Evolutionary conservation across 192 early-diverging fungal species (phyloP).

Genomic region (Entophlyctis helioformis): DNA sequence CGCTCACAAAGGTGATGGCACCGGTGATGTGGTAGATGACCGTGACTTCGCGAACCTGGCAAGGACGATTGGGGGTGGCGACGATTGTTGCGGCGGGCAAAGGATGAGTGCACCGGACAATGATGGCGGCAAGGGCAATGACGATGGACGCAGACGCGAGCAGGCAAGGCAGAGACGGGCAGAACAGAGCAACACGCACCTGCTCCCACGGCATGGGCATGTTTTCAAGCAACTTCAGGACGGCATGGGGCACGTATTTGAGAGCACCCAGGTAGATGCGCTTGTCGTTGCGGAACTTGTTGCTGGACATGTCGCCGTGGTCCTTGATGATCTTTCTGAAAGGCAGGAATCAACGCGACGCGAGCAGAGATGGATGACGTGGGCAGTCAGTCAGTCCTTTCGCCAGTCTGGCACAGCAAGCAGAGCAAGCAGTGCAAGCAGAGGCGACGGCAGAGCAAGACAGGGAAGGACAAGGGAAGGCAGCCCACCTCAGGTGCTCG

Average conservation of each 20-base stretch:
- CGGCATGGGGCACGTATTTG: constrained; percentile 97
- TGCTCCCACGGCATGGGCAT: constrained; percentile 99
- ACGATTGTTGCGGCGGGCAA: too few relatives aligned
- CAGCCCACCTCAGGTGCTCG: constrained; percentile 63
- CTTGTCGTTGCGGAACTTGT: constrained; percentile 95
- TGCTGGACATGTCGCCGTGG: constrained; percentile 97
- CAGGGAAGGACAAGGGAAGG: neutral
- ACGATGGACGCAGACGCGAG: too few relatives aligned
- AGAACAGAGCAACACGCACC: constrained; percentile 17
- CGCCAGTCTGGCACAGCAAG: neutral
- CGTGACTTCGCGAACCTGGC: constrained; percentile 73
- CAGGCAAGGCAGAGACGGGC: too few relatives aligned
- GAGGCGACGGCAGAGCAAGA: neutral
- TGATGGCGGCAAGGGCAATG: too few relatives aligned
- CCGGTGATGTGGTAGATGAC: constrained; percentile 97
- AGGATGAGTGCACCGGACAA: too few relatives aligned
- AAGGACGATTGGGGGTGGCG: too few relatives aligned
- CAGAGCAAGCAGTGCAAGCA: neutral
- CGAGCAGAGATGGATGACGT: too few relatives aligned
- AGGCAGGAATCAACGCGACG: too few relatives aligned
- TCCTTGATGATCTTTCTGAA: constrained; percentile 92
- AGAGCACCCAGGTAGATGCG: constrained; percentile 96
- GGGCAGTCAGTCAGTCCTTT: too few relatives aligned
- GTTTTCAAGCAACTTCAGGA: constrained; percentile 94
- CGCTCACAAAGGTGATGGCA: constrained; percentile 97